Conservation (phyloP, 331 rosid species). For the Phaseolus coccineus region DNA sequence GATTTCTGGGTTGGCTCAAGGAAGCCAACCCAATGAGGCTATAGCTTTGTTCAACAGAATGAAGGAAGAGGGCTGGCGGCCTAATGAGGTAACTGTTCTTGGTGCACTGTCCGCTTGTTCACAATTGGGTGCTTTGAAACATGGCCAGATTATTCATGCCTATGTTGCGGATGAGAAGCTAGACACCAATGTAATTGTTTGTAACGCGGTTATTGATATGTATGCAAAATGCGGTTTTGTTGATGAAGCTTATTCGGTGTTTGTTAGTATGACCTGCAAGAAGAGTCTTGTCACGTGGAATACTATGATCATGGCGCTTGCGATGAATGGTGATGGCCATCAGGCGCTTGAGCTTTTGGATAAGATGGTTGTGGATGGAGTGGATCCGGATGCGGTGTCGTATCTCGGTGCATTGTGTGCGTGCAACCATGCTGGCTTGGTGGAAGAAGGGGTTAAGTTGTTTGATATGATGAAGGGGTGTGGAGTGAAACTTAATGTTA, state of each 20-base stretch:
- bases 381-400: conserved; percentile 66
- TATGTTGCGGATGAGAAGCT: conserved; percentile 62
- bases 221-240: conserved; percentile 79
- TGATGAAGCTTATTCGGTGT: conserved; percentile 70
- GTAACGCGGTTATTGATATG: conserved; percentile 91
- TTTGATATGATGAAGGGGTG: conserved; percentile 64
- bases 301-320: conserved; percentile 85
- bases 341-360: conserved; percentile 71
- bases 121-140: conserved; percentile 75
- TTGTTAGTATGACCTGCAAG: conserved; percentile 62
- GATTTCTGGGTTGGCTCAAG: conserved; percentile 88
- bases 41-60: conserved; percentile 65
- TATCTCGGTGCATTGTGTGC: conserved; percentile 83
- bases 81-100: conserved; percentile 74
- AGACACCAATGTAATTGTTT: conserved; percentile 67
- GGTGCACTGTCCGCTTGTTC: conserved; percentile 82
- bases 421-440: conserved; percentile 87
- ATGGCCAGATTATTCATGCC: conserved; percentile 62
- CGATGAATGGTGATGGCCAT: conserved; percentile 72
- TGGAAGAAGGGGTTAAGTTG: conserved; percentile 75
- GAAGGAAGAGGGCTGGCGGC: conserved; percentile 72
- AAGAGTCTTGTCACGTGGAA: conserved; percentile 78
- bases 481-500: conserved; percentile 63
- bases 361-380: conserved; percentile 55
- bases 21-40: conserved; percentile 71